Conservation (phyloP, 306 rosid species). For the Vigna trinervia region DNA sequence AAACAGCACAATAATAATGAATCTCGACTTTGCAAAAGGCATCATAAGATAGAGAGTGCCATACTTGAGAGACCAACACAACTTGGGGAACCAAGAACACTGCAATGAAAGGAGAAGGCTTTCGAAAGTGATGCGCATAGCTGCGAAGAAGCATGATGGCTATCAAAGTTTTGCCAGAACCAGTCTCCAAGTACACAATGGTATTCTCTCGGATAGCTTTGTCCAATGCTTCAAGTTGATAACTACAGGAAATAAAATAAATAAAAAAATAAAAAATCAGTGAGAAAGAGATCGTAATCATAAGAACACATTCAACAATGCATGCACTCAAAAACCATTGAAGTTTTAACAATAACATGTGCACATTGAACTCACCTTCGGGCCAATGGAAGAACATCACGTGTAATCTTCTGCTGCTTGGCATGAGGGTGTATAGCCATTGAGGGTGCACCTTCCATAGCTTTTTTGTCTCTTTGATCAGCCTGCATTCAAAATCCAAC, state of each 20-base stretch:
- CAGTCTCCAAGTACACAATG: conserved; percentile 82
- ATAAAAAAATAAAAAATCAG: not conserved
- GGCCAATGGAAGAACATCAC: conserved; percentile 70
- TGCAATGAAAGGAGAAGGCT: conserved; percentile 70
- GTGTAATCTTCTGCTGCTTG: conserved; percentile 16
- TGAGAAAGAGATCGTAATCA: not conserved
- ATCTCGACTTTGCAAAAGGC: conserved; percentile 17
- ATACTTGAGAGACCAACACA: conserved; percentile 81
- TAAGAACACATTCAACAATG: not conserved
- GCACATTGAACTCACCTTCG: conserved; percentile 55
- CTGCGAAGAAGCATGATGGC: conserved; percentile 88
- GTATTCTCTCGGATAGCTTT: conserved; percentile 68
- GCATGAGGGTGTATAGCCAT: conserved; percentile 44
- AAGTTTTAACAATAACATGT: not conserved
- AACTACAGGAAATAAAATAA: conserved; percentile 50
- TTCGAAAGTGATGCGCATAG: conserved; percentile 67
- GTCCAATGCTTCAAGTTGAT: conserved; percentile 82
- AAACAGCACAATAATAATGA: not conserved
- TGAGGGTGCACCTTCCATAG: conserved; percentile 40
- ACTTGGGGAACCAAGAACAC: conserved; percentile 88
- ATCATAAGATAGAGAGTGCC: conserved; percentile 1
- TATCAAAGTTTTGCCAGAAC: conserved; percentile 89
- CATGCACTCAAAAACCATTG: not conserved
- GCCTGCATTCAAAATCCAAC: not conserved
- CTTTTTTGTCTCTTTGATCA: not conserved